Evolutionary conservation across 306 rosid genomes (phyloP).

Genomic region (Coriaria nepalensis): DNA sequence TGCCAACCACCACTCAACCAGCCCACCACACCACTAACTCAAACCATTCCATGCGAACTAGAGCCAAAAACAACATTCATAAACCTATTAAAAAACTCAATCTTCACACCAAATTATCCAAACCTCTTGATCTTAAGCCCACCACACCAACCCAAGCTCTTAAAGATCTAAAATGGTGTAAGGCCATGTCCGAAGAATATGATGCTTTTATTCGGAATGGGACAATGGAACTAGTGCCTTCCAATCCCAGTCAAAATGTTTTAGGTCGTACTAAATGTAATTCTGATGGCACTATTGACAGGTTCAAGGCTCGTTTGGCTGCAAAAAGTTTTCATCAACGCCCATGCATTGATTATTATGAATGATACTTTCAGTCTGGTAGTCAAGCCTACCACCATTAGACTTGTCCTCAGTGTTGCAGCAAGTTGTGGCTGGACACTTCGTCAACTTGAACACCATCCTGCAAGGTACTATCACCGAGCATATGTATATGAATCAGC

Average conservation of each 20-base stretch:
- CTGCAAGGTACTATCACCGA: background rate
- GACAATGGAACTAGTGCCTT: background rate
- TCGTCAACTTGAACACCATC: background rate
- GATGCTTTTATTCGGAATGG: background rate
- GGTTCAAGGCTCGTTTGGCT: background rate
- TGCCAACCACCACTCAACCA: too few species aligned
- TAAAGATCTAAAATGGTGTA: background rate
- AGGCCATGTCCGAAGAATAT: background rate
- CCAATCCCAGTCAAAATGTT: background rate
- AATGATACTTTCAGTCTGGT: background rate
- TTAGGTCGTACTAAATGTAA: background rate
- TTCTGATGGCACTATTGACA: background rate
- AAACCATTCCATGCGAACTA: background rate
- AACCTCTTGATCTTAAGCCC: background rate
- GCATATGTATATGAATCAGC: background rate
- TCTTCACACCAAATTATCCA: background rate
- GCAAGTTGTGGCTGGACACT: background rate
- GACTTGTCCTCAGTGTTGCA: background rate
- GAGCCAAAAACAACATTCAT: conserved; percentile 3
- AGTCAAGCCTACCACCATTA: background rate
- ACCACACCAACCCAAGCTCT: background rate
- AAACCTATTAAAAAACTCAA: background rate
- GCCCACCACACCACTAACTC: too few species aligned
- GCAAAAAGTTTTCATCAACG: conserved; percentile 3
- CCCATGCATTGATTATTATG: background rate